A percentile compares a stretch with the other conserved stretches of the same genome.
phyloP scores from a whole-genome alignment of 2,329 filamentous ascomycete species.

The Ophiostoma tasmaniense region DNA sequence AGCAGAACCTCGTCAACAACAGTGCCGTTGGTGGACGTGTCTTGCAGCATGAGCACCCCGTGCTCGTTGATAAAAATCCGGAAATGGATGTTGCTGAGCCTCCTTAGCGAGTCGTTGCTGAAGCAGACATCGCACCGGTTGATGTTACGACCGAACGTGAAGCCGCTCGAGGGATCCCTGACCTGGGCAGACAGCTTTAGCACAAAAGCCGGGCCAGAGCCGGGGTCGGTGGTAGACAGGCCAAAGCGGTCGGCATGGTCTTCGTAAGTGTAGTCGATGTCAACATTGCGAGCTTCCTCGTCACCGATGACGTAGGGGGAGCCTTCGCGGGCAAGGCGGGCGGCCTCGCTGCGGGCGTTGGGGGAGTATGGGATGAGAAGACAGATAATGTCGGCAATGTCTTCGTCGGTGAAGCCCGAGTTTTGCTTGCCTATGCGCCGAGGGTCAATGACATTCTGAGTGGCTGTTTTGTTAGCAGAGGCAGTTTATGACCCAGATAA shows the following conservation, averaged over 20 bases:
- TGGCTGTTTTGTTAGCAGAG: slow-evolving; percentile 38
- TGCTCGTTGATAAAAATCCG: slow-evolving; percentile 84
- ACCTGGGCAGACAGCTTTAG: slow-evolving; percentile 68
- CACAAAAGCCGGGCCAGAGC: slow-evolving; percentile 58
- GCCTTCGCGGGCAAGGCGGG: slow-evolving; percentile 38
- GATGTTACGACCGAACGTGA: slow-evolving; percentile 75
- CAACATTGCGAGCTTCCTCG: slow-evolving; percentile 41
- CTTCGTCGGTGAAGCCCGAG: slow-evolving; percentile 72
- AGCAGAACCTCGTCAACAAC: slow-evolving; percentile 69
- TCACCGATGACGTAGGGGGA: slow-evolving; percentile 43
- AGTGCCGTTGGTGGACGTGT: slow-evolving; percentile 93
- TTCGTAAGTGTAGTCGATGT: slow-evolving; percentile 43
- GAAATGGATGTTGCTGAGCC: slow-evolving; percentile 93
- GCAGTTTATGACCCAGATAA: neutral
- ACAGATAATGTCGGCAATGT: slow-evolving; percentile 82
- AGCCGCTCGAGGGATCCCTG: slow-evolving; percentile 63
- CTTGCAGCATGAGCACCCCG: slow-evolving; percentile 82
- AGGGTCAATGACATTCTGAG: slow-evolving; percentile 74
- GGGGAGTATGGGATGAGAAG: slow-evolving; percentile 73
- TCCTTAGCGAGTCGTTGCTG: slow-evolving; percentile 55
- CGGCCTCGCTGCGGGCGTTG: slow-evolving; percentile 63
- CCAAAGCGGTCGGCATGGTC: slow-evolving; percentile 42
- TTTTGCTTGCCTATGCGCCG: slow-evolving; percentile 70
- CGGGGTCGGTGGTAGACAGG: slow-evolving; percentile 43
- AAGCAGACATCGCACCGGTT: slow-evolving; percentile 64